Base-by-base conservation (phyloP, 345 rosid genomes). In the Pseudoturritis turrita region DNA sequence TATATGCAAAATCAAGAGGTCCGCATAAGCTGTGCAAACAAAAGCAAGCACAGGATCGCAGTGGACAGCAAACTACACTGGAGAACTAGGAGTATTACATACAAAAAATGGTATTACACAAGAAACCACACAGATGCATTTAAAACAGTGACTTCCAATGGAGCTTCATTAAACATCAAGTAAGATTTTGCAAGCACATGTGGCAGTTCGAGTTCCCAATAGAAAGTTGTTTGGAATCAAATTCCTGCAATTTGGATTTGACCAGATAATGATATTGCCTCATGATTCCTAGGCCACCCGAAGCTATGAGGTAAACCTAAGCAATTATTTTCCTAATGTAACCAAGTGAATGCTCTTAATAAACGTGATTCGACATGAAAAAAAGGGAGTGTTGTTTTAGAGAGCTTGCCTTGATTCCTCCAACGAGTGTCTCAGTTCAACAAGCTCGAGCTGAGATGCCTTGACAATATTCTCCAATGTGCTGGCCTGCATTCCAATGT, bases 401-500 rank as follows among this genome's bases (percentile, higher is more conserved):
- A 62, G 68, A 35, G 70, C 64, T 68, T 80, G 86, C 98, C 98
- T 96, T 61, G 94, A 76, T 83, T 87, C 90, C 62, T 87, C 98
- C 65, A 83, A 84, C 19, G 83, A 78, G 78, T 88, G 98, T 77
- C 74, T 88, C 35, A 88, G 82, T 78, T 87, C 92, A 54, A 87
- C 77, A 52, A 96, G 88, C 84, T 96, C 87, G 51, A 92, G 85
- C 78, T 96, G 99, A 50, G 99, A 88, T 81, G 81, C 84, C 83
- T 92, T 90, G 29, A 96, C 88, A 46, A 96, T 89, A 76, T 88
- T 89, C 87, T 96, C 98, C 85, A 92, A 77, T 59, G 99, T 88
- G 77, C 88, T 90, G 54, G 99, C 99, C 98, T 96, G 82, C 50
- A 73, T 66, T 35, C 64, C 37, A 68, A 62, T 54, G 65, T 5